A percentile compares a stretch with the other conserved stretches of the same genome.
These are phyloP conservation scores for Blastobotrys parvus DNA, from an alignment of 805 yeast genomes.

Conservation along the genomic window DNA sequence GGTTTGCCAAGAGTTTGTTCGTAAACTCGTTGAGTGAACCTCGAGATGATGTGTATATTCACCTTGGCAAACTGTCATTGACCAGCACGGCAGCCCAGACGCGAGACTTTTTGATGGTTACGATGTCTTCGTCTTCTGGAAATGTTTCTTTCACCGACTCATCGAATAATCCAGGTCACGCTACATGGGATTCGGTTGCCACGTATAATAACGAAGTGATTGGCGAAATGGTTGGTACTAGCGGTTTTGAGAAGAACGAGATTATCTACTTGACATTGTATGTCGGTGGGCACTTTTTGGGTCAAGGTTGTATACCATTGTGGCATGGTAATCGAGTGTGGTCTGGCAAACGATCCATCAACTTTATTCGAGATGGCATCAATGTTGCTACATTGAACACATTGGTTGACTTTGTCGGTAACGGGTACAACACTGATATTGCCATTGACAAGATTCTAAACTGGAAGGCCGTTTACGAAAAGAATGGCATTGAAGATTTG, in stretches of 20 bases:
- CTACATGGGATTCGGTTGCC: slow-evolving; percentile 64
- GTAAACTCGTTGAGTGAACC: slow-evolving; percentile 17
- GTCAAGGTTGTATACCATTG: slow-evolving; percentile 43
- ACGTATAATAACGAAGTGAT: slow-evolving; percentile 62
- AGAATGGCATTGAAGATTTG: slow-evolving; percentile 36
- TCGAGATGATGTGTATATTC: slow-evolving; percentile 19
- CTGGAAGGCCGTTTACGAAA: slow-evolving; percentile 41
- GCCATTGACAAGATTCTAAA: slow-evolving; percentile 46
- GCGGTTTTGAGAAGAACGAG: slow-evolving; percentile 51
- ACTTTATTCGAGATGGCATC: slow-evolving; percentile 35
- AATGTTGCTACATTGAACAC: slow-evolving; percentile 40
- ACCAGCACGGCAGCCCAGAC: slow-evolving; percentile 9
- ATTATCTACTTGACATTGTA: slow-evolving; percentile 47
- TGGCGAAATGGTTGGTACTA: slow-evolving; percentile 61
- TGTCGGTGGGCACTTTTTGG: slow-evolving; percentile 55
- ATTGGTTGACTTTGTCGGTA: slow-evolving; percentile 61
- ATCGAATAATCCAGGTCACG: slow-evolving; percentile 45
- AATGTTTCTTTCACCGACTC: slow-evolving; percentile 55
- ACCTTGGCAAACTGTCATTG: slow-evolving; percentile 17
- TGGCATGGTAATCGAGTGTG: slow-evolving; percentile 21
- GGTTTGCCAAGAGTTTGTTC: slow-evolving; percentile 38
- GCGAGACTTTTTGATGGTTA: slow-evolving; percentile 39
- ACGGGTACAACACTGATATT: slow-evolving; percentile 48
- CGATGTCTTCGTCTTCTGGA: slow-evolving; percentile 44
- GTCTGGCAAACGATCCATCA: slow-evolving; percentile 13